Base-by-base conservation (phyloP, 192 early-diverging fungal genomes). In the Linderina pennispora region DNA sequence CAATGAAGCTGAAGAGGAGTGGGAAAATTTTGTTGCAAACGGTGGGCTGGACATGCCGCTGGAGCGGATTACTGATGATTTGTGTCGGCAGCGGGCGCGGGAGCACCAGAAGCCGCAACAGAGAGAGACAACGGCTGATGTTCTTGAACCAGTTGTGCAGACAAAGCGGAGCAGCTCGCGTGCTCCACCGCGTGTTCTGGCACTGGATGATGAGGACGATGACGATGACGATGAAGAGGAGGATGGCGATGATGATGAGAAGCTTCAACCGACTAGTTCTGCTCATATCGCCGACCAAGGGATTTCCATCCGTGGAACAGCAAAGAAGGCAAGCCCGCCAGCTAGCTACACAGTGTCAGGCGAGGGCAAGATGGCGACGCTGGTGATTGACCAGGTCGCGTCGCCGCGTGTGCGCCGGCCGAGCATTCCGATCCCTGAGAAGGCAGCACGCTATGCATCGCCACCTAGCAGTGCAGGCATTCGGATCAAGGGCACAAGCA, bases 1-100 rank as follows among this genome's bases (percentile, higher is more conserved):
- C 0, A 54, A 69, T 2, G 48, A 40, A 21, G 51, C 67, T 0
- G 67, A 63, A 20, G 33, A 34, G 23, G 67, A 71, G 48, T 71
- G 67, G 67, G 67, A 71, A 36, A 71, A 63, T 48, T 71, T 71
- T 71, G 67, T 71, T 20, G 67, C 59, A 32, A 71, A 71, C 23
- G 67, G 67, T 0, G 67, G 67, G 4, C 52, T 71, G 31, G 67
- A 71, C 17, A 58, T 71, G 44, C 67, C 67, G 9, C 52, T 71
- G 14, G 67, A 71, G 9, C 38, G 44, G 36, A 71, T 71, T 18
- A 71, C 60, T 18, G 67, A 71, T 23, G 67, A 71, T 32, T 17
- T 71, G 43, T 52, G 59, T 39, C 62, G 11, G 28, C 28, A 31
- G 28, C 5, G 11, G 28, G 28, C 11, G 28, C 16, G 3, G 19